Percentiles rank a stretch among this genome's conserved stretches.
These are phyloP conservation scores for Fraxinus sp. DNA, from an alignment of 305 asterid species.

Conservation along the genomic window DNA sequence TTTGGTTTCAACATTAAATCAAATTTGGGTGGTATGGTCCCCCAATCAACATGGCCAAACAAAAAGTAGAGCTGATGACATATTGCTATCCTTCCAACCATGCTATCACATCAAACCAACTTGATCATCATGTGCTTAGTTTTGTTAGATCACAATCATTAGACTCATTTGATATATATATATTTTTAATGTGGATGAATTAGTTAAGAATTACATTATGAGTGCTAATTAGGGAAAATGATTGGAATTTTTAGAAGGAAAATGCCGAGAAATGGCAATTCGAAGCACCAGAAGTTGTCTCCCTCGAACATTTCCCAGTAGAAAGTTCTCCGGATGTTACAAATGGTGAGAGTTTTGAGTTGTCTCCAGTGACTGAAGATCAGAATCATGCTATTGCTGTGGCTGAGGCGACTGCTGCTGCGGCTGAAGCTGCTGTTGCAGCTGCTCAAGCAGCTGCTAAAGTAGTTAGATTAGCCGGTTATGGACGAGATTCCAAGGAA, in stretches of 20 bases:
- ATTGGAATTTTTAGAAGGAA: slow-evolving; percentile 46
- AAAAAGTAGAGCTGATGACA: slow-evolving; percentile 38
- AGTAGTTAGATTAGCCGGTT: slow-evolving; percentile 53
- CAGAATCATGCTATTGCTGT: slow-evolving; percentile 44
- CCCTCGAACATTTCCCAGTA: slow-evolving; percentile 77
- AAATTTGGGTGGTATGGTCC: slow-evolving; percentile 56
- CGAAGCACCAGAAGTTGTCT: slow-evolving; percentile 79
- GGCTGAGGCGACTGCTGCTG: slow-evolving; percentile 62
- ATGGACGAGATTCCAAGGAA: slow-evolving; percentile 65
- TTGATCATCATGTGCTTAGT: slow-evolving; percentile 48
- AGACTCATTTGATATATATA: not conserved
- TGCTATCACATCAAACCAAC: slow-evolving; percentile 39
- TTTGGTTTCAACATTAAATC: not conserved
- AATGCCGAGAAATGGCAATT: slow-evolving; percentile 61
- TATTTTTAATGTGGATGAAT: not conserved
- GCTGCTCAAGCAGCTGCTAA: slow-evolving; percentile 48
- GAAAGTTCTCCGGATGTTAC: slow-evolving; percentile 77
- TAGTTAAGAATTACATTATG: not conserved
- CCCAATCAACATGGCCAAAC: slow-evolving; percentile 34
- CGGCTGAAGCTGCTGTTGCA: slow-evolving; percentile 60
- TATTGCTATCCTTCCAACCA: slow-evolving; percentile 60
- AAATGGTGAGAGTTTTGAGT: slow-evolving; percentile 44
- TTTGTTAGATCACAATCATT: slow-evolving; percentile 43
- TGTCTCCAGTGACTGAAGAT: slow-evolving; percentile 40
- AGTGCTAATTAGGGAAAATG: not conserved